These are phyloP conservation scores for Pinus tabuliformis DNA, from an alignment of 75 land plant species.

Conservation along the genomic window DNA sequence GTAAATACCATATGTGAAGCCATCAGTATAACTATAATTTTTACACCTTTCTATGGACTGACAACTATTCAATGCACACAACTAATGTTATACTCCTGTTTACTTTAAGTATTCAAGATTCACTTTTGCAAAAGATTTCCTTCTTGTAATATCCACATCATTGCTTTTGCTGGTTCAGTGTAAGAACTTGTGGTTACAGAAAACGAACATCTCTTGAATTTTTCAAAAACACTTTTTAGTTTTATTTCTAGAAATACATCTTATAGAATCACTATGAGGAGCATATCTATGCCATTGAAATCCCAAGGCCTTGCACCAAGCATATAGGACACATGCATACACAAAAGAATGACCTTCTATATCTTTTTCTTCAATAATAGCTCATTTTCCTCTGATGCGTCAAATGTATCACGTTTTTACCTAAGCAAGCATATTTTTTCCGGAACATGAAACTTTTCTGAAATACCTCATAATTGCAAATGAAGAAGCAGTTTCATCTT, in stretches of 20 bases:
- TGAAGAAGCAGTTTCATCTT: slow-evolving; percentile 68
- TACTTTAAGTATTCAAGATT: neutral
- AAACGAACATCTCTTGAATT: neutral
- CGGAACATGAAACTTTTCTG: neutral
- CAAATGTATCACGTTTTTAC: neutral
- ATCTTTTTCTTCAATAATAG: neutral
- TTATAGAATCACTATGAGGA: no score
- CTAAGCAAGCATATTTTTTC: neutral
- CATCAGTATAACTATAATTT: neutral
- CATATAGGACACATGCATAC: neutral
- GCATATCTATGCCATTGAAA: no score
- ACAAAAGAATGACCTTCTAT: neutral
- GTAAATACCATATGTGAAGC: neutral
- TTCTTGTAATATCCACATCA: neutral
- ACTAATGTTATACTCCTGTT: neutral
- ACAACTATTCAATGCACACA: no score
- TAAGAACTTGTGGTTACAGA: neutral
- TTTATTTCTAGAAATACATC: neutral
- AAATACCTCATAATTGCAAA: slow-evolving; percentile 77
- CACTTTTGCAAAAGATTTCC: neutral
- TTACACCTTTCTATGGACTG: no score
- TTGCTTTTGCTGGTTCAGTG: neutral
- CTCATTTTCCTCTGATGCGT: neutral
- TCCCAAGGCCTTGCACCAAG: no score
- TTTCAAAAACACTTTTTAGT: neutral